Base-by-base conservation (phyloP, 345 rosid genomes). In the Orychophragmus violaceus region DNA sequence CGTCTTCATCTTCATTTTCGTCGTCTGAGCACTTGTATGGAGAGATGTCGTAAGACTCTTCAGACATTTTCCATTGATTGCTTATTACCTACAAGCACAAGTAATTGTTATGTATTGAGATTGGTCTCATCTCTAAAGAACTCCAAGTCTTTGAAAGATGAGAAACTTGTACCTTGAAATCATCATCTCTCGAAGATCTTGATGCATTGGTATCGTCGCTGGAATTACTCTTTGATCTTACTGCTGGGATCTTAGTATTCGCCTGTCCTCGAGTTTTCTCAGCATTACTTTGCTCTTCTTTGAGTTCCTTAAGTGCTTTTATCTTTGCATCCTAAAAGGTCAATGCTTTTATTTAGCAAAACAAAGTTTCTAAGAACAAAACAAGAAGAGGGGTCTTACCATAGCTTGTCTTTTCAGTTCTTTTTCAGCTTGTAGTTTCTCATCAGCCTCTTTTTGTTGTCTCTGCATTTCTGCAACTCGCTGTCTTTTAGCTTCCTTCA, bases 11-110 rank as follows among this genome's bases (percentile, higher is more conserved):
- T 8, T 87, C 97, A 2, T 84, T 87, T 78, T 90, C 99, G 32
- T 91, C 86, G 49, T 91, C 97, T 3, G 97, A 95, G 73, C 82
- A 82, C 79, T 87, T 82, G 74, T 88, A 94, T 32, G 97, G 99
- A 52, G 97, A 94, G 28, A 94, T 85, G 24, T 87, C 95, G 59
- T 91, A 95, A 0, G 99, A 89, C 35, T 91, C 99, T 59, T 55
- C 75, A 12, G 62, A 67, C 83, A 76, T 53, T 66, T 75, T 53
- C n/a, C 46, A 68, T 18, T 19, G 32, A 59, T 71, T 48, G 71
- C 75, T 55, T 45, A 25, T 44, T 28, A 54, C 86, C 97, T 90
- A 62, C 3, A 46, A 45, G 24, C 51, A 53, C 27, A 58, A 61
- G 13, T n/a, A 10, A 44, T 17, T 41, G 12, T 51, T 30, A 59